Conservation (phyloP, 2,329 filamentous ascomycete genomes). For the Graphilbum sp. region DNA sequence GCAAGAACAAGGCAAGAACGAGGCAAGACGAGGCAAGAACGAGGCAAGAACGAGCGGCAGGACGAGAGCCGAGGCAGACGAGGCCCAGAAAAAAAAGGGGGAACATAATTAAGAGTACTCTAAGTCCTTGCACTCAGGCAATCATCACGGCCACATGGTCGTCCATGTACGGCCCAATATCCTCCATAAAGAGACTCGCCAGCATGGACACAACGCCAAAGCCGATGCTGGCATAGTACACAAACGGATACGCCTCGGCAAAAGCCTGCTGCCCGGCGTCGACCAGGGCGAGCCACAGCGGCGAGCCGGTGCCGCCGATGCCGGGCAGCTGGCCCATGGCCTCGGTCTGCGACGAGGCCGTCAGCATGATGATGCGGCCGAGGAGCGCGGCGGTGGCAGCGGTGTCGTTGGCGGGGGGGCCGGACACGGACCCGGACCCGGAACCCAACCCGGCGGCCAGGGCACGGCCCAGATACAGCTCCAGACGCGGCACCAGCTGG, state of each 20-base stretch:
- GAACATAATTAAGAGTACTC: too few relatives aligned
- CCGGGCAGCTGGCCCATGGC: constrained; percentile 31
- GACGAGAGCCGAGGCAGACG: too few relatives aligned
- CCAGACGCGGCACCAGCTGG: constrained; percentile 27
- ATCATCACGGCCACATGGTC: constrained; percentile 39
- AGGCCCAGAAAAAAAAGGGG: too few relatives aligned
- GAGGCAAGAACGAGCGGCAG: too few relatives aligned
- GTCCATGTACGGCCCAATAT: constrained; percentile 42
- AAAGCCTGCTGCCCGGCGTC: constrained; percentile 38
- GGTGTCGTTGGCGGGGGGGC: too few relatives aligned
- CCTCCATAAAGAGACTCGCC: constrained; percentile 40
- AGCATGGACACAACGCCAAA: constrained; percentile 41
- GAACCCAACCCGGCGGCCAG: constrained; percentile 25
- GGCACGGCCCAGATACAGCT: constrained; percentile 29
- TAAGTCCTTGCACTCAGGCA: too few relatives aligned
- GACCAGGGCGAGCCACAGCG: constrained; percentile 26
- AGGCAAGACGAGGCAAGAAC: too few relatives aligned
- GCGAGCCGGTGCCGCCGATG: constrained; percentile 21
- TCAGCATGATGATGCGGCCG: constrained; percentile 32
- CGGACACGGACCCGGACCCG: constrained; percentile 13
- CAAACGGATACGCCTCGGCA: constrained; percentile 40
- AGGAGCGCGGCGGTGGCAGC: constrained; percentile 1
- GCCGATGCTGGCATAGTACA: constrained; percentile 43
- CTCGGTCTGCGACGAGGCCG: constrained; percentile 31
- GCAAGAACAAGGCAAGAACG: too few relatives aligned